Evolutionary conservation across 352 stramenopile genomes (phyloP).

Genomic region (Phytophthora meadii): DNA sequence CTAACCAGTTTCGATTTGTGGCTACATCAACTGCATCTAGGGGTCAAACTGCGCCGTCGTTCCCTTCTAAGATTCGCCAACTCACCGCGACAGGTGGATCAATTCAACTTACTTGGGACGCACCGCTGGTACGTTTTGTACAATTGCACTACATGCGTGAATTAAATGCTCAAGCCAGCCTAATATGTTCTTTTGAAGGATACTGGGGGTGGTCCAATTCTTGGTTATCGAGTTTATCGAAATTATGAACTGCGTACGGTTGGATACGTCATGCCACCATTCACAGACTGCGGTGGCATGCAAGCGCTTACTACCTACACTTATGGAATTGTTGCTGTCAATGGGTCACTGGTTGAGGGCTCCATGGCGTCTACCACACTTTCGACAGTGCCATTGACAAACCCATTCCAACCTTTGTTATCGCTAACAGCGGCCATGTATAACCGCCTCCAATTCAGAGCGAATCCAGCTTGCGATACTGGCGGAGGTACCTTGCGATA

Average conservation of each 20-base stretch:
- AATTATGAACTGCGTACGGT: constrained; percentile 52
- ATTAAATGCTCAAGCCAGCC: no score
- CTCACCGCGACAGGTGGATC: constrained; percentile 50
- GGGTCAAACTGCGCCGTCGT: constrained; percentile 42
- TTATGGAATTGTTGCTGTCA: constrained; percentile 59
- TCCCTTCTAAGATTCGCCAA: constrained; percentile 37
- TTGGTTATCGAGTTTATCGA: constrained; percentile 68
- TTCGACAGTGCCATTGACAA: constrained; percentile 34
- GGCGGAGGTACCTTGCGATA: constrained; percentile 45
- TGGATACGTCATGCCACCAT: constrained; percentile 42
- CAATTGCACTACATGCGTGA: no score
- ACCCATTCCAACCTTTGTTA: constrained; percentile 36
- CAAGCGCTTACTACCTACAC: constrained; percentile 43
- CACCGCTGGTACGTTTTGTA: constrained; percentile 39
- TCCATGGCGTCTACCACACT: constrained; percentile 38
- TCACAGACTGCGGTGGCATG: constrained; percentile 53
- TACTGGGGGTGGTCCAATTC: constrained; percentile 40
- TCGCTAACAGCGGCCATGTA: constrained; percentile 20
- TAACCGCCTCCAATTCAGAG: constrained; percentile 46
- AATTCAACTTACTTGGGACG: constrained; percentile 48
- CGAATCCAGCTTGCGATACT: constrained; percentile 46
- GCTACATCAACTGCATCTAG: constrained; percentile 17
- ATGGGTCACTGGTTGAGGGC: constrained; percentile 43
- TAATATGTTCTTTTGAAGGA: constrained; percentile 24
- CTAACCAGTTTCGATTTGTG: no score